Evolutionary conservation across 1,284 basidiomycete genomes (phyloP).

Genomic region (Ceratobasidium sp.): DNA sequence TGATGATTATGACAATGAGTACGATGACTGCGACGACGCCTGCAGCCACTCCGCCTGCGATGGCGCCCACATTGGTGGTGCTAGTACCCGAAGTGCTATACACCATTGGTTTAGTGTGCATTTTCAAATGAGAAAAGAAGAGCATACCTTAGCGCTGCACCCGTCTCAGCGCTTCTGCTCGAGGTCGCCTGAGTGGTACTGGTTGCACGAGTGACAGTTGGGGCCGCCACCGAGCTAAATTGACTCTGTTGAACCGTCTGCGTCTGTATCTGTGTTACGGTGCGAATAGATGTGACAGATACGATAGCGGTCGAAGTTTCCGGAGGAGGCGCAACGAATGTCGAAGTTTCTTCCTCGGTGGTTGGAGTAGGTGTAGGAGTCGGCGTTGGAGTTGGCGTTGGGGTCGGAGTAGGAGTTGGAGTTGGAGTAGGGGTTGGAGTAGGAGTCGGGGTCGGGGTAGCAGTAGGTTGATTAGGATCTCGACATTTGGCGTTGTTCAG

Average conservation of each 20-base stretch:
- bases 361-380: neutral
- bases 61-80: slow-evolving; percentile 25
- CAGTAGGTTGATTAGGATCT: slow-evolving; percentile 17
- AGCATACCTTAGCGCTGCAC: slow-evolving; percentile 1
- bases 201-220: neutral
- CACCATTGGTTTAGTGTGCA: neutral
- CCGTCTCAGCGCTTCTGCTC: neutral
- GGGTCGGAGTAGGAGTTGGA: neutral
- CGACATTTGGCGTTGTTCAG: slow-evolving; percentile 7
- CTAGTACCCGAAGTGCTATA: neutral
- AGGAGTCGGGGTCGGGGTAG: neutral
- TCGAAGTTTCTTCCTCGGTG: too few relatives aligned
- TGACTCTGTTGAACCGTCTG: neutral
- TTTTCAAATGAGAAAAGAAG: too few relatives aligned
- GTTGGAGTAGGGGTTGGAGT: neutral
- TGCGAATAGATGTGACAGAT: too few relatives aligned
- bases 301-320: too few relatives aligned
- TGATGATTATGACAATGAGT: neutral
- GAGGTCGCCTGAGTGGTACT: slow-evolving; percentile 1
- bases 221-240: neutral
- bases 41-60: slow-evolving; percentile 26
- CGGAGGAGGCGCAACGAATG: too few relatives aligned
- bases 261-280: too few relatives aligned
- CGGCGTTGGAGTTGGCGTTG: neutral
- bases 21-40: slow-evolving; percentile 15